Evolutionary conservation across 2,329 filamentous ascomycete genomes (phyloP), one percentile per base, ranked within the genome.

Genomic region (Diaporthe sp.): DNA sequence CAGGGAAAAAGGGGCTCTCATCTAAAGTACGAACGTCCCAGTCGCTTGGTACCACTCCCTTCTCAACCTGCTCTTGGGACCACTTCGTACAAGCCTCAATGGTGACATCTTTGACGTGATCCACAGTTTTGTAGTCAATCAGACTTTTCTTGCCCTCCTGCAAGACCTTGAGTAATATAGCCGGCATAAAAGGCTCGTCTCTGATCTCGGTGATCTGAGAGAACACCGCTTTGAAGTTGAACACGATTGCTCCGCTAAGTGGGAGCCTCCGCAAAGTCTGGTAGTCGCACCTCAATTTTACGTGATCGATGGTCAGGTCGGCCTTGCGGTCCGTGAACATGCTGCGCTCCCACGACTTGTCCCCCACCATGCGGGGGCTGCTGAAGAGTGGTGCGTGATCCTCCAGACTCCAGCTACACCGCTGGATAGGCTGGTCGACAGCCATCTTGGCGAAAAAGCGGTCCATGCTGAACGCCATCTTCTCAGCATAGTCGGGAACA

Each of bases 141-240:
- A 81, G 57, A 22, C 80, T 78, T 65, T 71, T 74, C 71, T 81
- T 81, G 2, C 93, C 94, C 42, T 94, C 91, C 28, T 86, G 89
- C n/a, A 96, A 79, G 0, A 97, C 85, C 83, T 93, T 94, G 2
- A 91, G 83, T 2, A 95, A 72, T 7, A 97, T 82, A 0, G 89
- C 90, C 0, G 95, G 95, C 0, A 98, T 85, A 63, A 91, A 93
- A 0, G 94, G 90, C 82, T 98, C 95, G 74, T 93, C 87, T 3
- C 90, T 86, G 75, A 97, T 92, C 77, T 93, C 91, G 0, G 87
- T 82, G 0, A 98, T 82, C 0, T 94, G 93, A 0, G 94, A 97
- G 83, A 97, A 97, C 0, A 97, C 83, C 0, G 93, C 94, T 81
- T 96, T 97, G 89, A 96, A 98, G 83, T 97, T 97, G 86, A 98